Evolutionary conservation across 1,139 yeast species (phyloP).

Genomic region (Hyphopichia wangnamkhiaoensis): DNA sequence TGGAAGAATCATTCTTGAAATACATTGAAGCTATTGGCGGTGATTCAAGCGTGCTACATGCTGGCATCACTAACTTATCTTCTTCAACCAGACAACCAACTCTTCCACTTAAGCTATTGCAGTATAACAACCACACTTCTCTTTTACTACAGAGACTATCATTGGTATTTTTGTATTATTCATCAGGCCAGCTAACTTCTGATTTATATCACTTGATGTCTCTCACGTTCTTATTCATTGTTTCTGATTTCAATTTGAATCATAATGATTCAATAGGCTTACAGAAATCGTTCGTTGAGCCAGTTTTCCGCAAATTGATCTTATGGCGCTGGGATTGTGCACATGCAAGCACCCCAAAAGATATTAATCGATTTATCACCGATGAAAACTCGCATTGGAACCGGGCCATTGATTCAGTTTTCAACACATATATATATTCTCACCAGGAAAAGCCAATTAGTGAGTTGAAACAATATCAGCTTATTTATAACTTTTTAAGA

Average conservation of each 20-base stretch:
- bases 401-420: neutral
- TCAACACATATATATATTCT: neutral
- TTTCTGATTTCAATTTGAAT: slow-evolving; percentile 2
- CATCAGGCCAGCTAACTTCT: neutral
- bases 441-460: neutral
- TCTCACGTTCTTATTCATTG: neutral
- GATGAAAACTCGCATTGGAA: neutral
- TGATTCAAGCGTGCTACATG: too few relatives aligned
- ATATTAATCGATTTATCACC: neutral
- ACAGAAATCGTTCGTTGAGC: neutral
- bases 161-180: neutral
- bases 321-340: neutral
- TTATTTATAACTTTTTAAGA: neutral
- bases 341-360: neutral
- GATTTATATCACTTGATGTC: neutral
- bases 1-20: neutral
- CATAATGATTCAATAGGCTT: neutral
- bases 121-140: neutral
- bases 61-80: too few relatives aligned
- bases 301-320: neutral
- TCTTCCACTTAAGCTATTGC: neutral
- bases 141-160: slow-evolving; percentile 1
- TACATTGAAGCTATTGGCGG: neutral
- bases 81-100: too few relatives aligned
- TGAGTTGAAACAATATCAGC: neutral